These are phyloP conservation scores for Aulographum hederae DNA, from an alignment of 2,329 filamentous ascomycete genomes.

Conservation along the genomic window DNA sequence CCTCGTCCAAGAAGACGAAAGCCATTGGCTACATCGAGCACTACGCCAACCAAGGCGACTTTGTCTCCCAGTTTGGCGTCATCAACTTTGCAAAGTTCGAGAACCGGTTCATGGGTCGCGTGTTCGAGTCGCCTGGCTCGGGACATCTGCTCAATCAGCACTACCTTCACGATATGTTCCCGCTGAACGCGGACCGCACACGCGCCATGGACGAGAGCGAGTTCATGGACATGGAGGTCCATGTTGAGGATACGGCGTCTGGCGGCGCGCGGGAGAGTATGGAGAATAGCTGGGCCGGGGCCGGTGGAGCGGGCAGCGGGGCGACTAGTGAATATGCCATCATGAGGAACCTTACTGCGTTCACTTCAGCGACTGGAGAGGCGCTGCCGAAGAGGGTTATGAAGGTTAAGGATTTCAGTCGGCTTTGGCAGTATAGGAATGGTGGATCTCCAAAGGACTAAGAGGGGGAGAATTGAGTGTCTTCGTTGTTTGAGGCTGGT, in stretches of 20 bases:
- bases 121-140: conserved; percentile 24
- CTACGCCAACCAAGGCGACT: conserved; percentile 57
- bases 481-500: neutral
- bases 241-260: conserved; percentile 17
- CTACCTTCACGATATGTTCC: conserved; percentile 45
- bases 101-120: conserved; percentile 29
- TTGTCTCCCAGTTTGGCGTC: conserved; percentile 58
- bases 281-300: conserved; percentile 1
- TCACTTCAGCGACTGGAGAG: neutral
- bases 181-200: conserved; percentile 24
- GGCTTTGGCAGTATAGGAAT: conserved; percentile 45
- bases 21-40: conserved; percentile 61
- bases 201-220: conserved; percentile 32
- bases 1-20: conserved; percentile 6
- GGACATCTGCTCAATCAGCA: conserved; percentile 31
- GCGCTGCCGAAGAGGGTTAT: conserved; percentile 14
- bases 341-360: conserved; percentile 2
- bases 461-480: too few relatives aligned
- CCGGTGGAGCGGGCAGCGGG: conserved; percentile 8
- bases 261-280: neutral
- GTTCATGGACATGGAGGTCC: conserved; percentile 42
- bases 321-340: conserved; percentile 8
- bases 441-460: conserved; percentile 28
- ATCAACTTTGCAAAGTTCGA: conserved; percentile 43
- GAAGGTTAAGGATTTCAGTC: conserved; percentile 42